These are phyloP conservation scores for Colletotrichum siamense DNA, from an alignment of 2,329 filamentous ascomycete species.

Conservation along the genomic window DNA sequence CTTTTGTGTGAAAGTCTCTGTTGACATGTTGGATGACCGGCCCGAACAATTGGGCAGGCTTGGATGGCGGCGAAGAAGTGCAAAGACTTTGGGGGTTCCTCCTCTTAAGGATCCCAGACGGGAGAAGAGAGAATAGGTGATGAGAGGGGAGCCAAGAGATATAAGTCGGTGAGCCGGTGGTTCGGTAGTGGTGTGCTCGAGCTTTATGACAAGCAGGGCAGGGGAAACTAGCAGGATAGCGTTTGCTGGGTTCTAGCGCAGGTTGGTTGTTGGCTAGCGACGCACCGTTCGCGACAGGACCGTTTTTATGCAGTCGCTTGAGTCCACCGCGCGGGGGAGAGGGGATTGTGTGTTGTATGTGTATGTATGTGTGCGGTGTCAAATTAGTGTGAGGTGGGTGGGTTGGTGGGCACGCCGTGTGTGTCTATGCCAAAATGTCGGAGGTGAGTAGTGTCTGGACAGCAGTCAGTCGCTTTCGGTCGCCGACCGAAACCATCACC, in stretches of 20 bases:
- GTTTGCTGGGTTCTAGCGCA: constrained; percentile 16
- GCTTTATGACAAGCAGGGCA: constrained; percentile 20
- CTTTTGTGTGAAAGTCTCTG: constrained; percentile 18
- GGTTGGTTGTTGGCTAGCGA: constrained; percentile 8
- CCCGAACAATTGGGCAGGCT: background rate
- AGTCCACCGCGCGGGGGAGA: background rate
- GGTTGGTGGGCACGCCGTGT: background rate
- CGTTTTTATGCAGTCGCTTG: constrained; percentile 12
- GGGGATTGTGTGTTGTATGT: background rate
- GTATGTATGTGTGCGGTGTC: background rate
- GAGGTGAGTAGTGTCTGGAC: background rate
- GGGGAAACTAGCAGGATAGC: background rate
- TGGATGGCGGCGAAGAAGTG: background rate
- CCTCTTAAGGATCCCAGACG: background rate
- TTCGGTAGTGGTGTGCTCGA: constrained; percentile 16
- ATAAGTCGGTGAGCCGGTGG: constrained; percentile 15
- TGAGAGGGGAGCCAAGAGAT: constrained; percentile 15
- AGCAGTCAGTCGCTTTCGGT: constrained; percentile 12
- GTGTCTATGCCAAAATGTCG: background rate
- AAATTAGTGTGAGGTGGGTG: background rate
- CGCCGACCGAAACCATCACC: constrained; percentile 18
- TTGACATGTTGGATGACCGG: constrained; percentile 12
- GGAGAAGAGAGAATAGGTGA: background rate
- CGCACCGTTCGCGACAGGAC: constrained; percentile 21
- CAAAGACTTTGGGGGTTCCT: background rate